Conservation (phyloP, 495 filamentous ascomycete genomes). For the Hyaloscypha bicolor region DNA sequence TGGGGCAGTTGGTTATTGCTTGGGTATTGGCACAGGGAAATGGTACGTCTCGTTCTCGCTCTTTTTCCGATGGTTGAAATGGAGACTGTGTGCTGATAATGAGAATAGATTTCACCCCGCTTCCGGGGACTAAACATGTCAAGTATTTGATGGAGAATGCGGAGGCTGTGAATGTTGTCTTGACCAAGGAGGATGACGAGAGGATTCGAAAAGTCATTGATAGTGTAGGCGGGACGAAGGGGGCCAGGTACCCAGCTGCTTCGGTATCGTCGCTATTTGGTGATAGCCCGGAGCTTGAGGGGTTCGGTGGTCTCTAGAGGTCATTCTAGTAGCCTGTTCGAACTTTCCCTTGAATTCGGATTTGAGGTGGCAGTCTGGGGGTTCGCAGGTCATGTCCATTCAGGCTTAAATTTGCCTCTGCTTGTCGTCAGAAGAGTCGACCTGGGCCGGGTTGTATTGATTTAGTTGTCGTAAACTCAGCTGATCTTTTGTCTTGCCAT, state of each 20-base stretch:
- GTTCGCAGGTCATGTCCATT: too few species aligned
- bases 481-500: too few species aligned
- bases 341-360: too few species aligned
- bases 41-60: background rate
- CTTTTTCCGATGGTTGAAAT: background rate
- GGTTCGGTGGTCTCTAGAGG: background rate
- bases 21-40: conserved; percentile 55
- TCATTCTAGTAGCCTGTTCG: too few species aligned
- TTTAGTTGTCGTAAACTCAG: too few species aligned
- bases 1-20: conserved; percentile 73
- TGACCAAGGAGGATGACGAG: conserved; percentile 39
- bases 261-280: conserved; percentile 34
- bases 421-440: too few species aligned
- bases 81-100: background rate
- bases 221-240: conserved; percentile 36
- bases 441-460: too few species aligned
- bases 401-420: too few species aligned
- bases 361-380: too few species aligned
- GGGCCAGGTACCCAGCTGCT: conserved; percentile 37
- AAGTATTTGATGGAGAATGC: conserved; percentile 45
- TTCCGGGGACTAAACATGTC: conserved; percentile 49
- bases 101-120: conserved; percentile 51
- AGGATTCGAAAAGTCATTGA: conserved; percentile 35
- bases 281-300: conserved; percentile 36
- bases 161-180: conserved; percentile 31